Percentiles rank a stretch among this genome's conserved stretches.
Conservation (phyloP, 345 rosid genomes). For the Hirschfeldia incana region DNA sequence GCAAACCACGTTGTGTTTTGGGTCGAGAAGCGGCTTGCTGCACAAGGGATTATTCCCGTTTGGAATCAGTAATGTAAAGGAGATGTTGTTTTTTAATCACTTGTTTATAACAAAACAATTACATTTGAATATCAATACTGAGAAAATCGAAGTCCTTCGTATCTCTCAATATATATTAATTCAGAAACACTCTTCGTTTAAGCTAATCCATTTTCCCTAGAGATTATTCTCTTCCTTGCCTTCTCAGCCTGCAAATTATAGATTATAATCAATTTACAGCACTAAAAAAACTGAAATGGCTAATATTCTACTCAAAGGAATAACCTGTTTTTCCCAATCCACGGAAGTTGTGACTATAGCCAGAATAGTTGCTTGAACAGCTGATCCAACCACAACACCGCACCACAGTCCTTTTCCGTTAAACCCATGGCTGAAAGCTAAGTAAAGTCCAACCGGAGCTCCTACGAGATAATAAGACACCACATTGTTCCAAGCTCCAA, state of each 20-base stretch:
- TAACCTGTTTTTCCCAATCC: slow-evolving; percentile 43
- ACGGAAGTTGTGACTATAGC: slow-evolving; percentile 35
- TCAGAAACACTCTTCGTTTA: neutral
- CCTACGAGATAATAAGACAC: slow-evolving; percentile 44
- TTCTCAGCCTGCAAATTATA: slow-evolving; percentile 32
- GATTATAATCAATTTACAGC: neutral
- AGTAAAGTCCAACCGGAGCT: slow-evolving; percentile 41
- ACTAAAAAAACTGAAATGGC: neutral
- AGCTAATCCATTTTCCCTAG: neutral
- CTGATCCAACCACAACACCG: slow-evolving; percentile 44
- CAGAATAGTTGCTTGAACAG: slow-evolving; percentile 34
- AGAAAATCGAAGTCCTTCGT: neutral
- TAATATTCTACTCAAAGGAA: neutral
- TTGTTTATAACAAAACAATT: neutral
- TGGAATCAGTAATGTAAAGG: slow-evolving; percentile 50
- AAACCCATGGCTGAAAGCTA: slow-evolving; percentile 32
- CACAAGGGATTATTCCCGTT: slow-evolving; percentile 90
- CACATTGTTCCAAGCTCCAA: slow-evolving; percentile 47
- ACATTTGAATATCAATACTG: neutral
- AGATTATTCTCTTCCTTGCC: neutral
- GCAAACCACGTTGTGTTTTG: slow-evolving; percentile 79
- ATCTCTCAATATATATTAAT: neutral
- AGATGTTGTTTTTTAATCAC: neutral
- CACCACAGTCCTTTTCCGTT: slow-evolving; percentile 47
- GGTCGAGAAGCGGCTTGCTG: slow-evolving; percentile 94